These are phyloP conservation scores for Neocatenulostroma microsporum DNA, from an alignment of 2,329 filamentous ascomycete species.

Conservation along the genomic window DNA sequence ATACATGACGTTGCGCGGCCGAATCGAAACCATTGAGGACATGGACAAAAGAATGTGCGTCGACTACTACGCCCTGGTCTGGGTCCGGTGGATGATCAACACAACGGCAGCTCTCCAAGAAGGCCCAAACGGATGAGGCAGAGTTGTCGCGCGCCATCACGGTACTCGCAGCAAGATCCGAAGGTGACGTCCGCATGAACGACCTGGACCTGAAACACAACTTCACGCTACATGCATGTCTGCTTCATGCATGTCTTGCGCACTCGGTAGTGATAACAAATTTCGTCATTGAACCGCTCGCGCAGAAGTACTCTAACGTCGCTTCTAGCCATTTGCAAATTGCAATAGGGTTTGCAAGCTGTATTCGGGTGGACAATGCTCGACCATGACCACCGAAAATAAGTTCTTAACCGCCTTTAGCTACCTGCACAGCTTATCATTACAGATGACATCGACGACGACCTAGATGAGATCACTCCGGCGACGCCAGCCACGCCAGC, in stretches of 20 bases:
- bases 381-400: too few relatives aligned
- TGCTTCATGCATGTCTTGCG: conserved; percentile 30
- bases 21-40: conserved; percentile 49
- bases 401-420: too few relatives aligned
- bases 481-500: too few relatives aligned
- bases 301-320: conserved; percentile 38
- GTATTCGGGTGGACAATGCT: too few relatives aligned
- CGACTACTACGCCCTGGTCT: conserved; percentile 51
- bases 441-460: too few relatives aligned
- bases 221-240: too few relatives aligned
- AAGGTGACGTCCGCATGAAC: conserved; percentile 41
- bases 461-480: too few relatives aligned
- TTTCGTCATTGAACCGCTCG: conserved; percentile 46
- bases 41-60: conserved; percentile 47
- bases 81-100: conserved; percentile 49
- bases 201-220: conserved; percentile 40
- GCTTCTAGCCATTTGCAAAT: conserved; percentile 47
- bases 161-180: conserved; percentile 48
- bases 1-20: conserved; percentile 37
- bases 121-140: conserved; percentile 30
- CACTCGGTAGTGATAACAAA: conserved; percentile 44
- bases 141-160: conserved; percentile 47
- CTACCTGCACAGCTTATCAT: too few relatives aligned
- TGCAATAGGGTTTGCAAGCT: too few relatives aligned
- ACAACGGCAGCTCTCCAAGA: conserved; percentile 48